These are phyloP conservation scores for Boletus tylopilopsis DNA, from an alignment of 768 basidiomycete species.

Conservation along the genomic window DNA sequence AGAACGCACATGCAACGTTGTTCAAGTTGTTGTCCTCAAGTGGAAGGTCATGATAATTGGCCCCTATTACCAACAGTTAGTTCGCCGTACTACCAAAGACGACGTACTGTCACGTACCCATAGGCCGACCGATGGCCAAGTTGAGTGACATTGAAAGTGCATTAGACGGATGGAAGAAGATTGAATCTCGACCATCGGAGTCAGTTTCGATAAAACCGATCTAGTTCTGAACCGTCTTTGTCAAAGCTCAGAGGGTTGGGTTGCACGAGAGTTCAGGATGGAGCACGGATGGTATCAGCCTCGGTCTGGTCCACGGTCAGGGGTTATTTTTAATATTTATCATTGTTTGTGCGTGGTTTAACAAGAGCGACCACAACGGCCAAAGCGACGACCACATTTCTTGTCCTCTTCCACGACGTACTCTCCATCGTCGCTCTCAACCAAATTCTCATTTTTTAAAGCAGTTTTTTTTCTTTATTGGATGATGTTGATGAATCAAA, in stretches of 20 bases:
- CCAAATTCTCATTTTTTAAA: neutral
- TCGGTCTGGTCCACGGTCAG: no score
- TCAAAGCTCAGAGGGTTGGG: slow-evolving; percentile 50
- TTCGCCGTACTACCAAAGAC: neutral
- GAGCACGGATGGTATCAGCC: no score
- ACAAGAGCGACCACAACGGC: slow-evolving; percentile 6
- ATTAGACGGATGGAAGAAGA: slow-evolving; percentile 63
- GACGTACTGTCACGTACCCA: no score
- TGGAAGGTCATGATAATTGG: slow-evolving; percentile 7
- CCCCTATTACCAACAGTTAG: neutral
- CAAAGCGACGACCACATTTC: slow-evolving; percentile 9
- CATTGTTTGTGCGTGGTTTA: slow-evolving; percentile 2
- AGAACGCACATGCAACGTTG: slow-evolving; percentile 4
- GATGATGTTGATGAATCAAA: slow-evolving; percentile 30
- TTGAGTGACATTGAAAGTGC: no score
- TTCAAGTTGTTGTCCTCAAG: neutral
- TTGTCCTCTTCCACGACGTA: slow-evolving; percentile 22
- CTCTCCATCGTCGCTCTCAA: slow-evolving; percentile 5
- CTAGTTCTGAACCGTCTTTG: slow-evolving; percentile 41
- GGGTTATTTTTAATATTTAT: neutral
- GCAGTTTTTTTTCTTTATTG: neutral
- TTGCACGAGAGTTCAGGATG: slow-evolving; percentile 64
- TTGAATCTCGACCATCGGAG: slow-evolving; percentile 55
- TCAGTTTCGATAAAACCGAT: slow-evolving; percentile 47
- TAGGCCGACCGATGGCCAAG: no score